Evolutionary conservation across 805 yeast species (phyloP), one percentile per base, ranked within the genome.

Genomic region (Myxozyma neotropica): DNA sequence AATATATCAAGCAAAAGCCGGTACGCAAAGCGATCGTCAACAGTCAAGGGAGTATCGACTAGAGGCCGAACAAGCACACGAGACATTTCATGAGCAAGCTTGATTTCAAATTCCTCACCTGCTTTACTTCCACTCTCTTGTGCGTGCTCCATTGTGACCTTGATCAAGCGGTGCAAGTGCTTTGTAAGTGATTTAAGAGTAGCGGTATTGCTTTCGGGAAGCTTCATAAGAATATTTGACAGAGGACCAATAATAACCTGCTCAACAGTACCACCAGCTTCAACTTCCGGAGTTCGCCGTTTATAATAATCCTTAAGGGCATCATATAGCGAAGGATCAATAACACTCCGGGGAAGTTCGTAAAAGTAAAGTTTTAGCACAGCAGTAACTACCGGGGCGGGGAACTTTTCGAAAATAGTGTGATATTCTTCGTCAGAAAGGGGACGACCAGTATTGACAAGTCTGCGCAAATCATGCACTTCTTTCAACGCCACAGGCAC

Each of bases 121-220:
- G 78, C 77, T 26, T 71, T 69, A 46, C 84, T 72, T 19, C 43
- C 42, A 24, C 23, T 39, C 26, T 21, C 38, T 31, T 50, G 39
- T 1, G 48, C 47, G 26, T 38, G 21, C 35, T 38, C 39, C 38
- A 40, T 42, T 1, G 48, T 33, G 33, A 83, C 81, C 24, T 80
- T 73, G 29, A 86, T 80, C 57, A 89, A 74, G 48, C 95, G 78
- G 53, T 80, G 79, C 70, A 89, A 81, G 72, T 89, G 96, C 1
- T 90, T 84, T 39, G 86, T 80, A n/a, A 89, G 73, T 1, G 92
- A 91, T 71, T 87, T 92, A 55, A 89, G 78, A 0, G 95, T 87
- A 1, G 95, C 93, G 44, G 89, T 76, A 68, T 86, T 87, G 46
- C 87, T 79, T 53, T 85, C 82, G 21, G 90, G 84, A 55, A 89